Percentiles rank a stretch among this genome's conserved stretches.
Evolutionary conservation across 2,329 filamentous ascomycete species (phyloP).

Genomic region (Colletotrichum eleusines): DNA sequence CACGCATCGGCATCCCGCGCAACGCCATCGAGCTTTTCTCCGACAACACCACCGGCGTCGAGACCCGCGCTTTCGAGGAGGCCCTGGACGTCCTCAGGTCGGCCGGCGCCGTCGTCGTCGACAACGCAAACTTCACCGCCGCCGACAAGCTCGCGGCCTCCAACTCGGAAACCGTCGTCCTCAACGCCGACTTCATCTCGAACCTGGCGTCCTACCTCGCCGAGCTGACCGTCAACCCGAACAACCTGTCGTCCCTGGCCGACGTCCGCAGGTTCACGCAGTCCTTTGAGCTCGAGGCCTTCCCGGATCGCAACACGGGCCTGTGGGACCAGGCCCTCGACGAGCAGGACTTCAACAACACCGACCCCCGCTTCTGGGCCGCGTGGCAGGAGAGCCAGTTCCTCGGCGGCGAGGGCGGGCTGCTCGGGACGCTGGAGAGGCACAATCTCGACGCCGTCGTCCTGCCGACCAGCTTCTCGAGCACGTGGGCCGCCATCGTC

Average conservation of each 20-base stretch:
- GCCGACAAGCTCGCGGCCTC: constrained; percentile 46
- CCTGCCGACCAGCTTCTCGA: constrained; percentile 61
- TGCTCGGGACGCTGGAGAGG: constrained; percentile 68
- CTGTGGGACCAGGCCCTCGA: constrained; percentile 67
- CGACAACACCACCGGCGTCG: constrained; percentile 38
- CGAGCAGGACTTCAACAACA: constrained; percentile 65
- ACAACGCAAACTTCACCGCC: constrained; percentile 59
- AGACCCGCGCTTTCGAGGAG: constrained; percentile 64
- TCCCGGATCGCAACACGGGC: constrained; percentile 69
- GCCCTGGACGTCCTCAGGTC: constrained; percentile 62
- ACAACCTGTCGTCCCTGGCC: constrained; percentile 61
- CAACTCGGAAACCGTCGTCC: constrained; percentile 52
- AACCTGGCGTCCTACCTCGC: constrained; percentile 69
- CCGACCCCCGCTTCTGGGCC: constrained; percentile 66
- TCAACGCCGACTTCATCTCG: constrained; percentile 70
- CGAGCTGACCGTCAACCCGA: constrained; percentile 68
- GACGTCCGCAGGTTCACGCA: constrained; percentile 69
- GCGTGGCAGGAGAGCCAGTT: constrained; percentile 66
- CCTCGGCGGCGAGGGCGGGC: constrained; percentile 68
- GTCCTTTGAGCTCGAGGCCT: constrained; percentile 65
- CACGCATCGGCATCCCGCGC: constrained; percentile 72
- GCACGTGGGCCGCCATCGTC: constrained; percentile 43
- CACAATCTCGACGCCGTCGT: constrained; percentile 70
- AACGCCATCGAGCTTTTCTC: constrained; percentile 63
- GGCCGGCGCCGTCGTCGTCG: constrained; percentile 71